Evolutionary conservation across 495 filamentous ascomycete species (phyloP).

Genomic region (Daldinia concentrica): DNA sequence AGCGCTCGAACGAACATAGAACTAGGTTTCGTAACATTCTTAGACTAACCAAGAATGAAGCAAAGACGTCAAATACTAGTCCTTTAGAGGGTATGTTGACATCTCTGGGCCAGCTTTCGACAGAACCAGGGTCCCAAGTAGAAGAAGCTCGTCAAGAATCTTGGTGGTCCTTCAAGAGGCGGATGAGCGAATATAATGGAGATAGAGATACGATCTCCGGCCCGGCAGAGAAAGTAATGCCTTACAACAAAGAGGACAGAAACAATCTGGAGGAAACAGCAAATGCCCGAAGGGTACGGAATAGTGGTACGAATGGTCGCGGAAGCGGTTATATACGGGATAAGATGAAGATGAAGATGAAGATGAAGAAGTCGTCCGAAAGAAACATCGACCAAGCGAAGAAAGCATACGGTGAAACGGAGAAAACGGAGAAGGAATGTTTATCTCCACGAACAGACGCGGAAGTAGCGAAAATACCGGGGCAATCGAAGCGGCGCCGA

Average conservation of each 20-base stretch:
- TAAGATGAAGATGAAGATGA: not conserved
- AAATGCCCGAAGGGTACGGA: not conserved
- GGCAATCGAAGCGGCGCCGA: conserved; percentile 5
- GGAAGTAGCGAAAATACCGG: not conserved
- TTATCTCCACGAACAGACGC: not conserved
- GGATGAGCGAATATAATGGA: not conserved
- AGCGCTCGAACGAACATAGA: not conserved
- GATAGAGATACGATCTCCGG: not conserved
- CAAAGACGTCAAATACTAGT: conserved; percentile 1
- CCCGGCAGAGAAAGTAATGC: not conserved
- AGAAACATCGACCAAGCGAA: not conserved
- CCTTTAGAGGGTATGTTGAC: conserved; percentile 2
- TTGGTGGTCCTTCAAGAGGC: conserved; percentile 25
- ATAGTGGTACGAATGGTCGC: not conserved
- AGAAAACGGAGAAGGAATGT: conserved; percentile 7
- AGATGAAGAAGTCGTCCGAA: not conserved
- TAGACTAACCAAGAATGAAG: conserved; percentile 1
- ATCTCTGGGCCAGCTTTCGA: conserved; percentile 4
- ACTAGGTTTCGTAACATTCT: conserved; percentile 20
- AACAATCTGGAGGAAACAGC: not conserved
- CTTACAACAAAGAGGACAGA: not conserved
- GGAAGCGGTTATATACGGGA: not conserved
- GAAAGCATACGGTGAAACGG: not conserved
- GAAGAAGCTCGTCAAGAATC: conserved; percentile 1
- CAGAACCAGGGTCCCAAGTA: not conserved